phyloP scores from a whole-genome alignment of 352 stramenopile genomes.

The Pythium aristosporum region DNA sequence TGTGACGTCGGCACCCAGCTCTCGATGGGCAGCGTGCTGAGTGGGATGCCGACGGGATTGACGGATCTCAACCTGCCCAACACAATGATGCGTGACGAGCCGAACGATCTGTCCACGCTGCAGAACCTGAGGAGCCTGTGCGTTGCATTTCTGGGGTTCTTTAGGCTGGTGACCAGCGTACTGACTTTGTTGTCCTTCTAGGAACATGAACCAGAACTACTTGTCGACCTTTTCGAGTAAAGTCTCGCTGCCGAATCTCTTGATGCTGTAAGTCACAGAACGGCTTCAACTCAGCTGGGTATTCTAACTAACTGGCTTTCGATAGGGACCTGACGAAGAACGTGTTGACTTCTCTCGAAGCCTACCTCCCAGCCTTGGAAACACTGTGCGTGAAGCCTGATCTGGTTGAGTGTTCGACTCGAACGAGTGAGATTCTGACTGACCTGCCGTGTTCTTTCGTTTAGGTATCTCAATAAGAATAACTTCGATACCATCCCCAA shows the following conservation, averaged over 20 bases:
- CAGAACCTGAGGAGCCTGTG: not conserved
- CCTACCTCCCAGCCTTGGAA: not conserved
- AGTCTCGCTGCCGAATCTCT: not conserved
- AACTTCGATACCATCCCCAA: not conserved
- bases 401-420: too few relatives aligned
- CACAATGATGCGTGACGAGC: not conserved
- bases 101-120: not conserved
- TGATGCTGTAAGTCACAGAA: not conserved
- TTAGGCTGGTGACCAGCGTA: too few relatives aligned
- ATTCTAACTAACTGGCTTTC: too few relatives aligned
- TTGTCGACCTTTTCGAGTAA: not conserved
- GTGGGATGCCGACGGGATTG: not conserved
- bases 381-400: not conserved
- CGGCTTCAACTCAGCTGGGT: too few relatives aligned
- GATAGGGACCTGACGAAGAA: not conserved
- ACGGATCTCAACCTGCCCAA: not conserved
- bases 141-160: too few relatives aligned
- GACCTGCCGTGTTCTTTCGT: too few relatives aligned
- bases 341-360: not conserved
- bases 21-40: not conserved
- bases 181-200: too few relatives aligned
- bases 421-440: too few relatives aligned
- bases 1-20: slow-evolving; percentile 1
- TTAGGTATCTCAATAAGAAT: slow-evolving; percentile 6
- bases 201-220: slow-evolving; percentile 7